A percentile compares a stretch with the other conserved stretches of the same genome.
Conservation (phyloP, 2,329 filamentous ascomycete genomes). For the Pestalotiopsis sp. region DNA sequence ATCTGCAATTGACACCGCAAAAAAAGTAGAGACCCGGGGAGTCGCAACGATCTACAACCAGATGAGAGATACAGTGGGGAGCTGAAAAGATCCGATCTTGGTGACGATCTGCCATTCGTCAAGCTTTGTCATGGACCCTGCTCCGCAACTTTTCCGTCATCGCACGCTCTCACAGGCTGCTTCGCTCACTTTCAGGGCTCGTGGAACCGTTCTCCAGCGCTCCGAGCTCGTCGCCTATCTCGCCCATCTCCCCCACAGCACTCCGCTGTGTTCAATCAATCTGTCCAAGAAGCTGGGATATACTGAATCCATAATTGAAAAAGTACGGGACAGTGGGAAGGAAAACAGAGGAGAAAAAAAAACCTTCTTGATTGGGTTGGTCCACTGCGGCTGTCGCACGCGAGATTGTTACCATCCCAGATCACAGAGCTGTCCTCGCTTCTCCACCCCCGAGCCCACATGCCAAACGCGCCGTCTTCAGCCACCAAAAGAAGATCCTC, state of each 20-base stretch:
- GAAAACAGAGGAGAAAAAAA: not conserved
- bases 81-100: slow-evolving; percentile 6
- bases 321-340: not conserved
- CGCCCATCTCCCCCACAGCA: not conserved
- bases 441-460: slow-evolving; percentile 1
- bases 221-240: not conserved
- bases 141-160: slow-evolving; percentile 8
- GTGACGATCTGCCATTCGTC: slow-evolving; percentile 2
- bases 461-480: slow-evolving; percentile 11
- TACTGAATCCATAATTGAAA: not conserved
- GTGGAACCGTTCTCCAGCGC: no score
- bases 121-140: not conserved
- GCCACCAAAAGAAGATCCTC: slow-evolving; percentile 12
- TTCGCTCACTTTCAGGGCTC: no score
- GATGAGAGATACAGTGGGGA: slow-evolving; percentile 9
- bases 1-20: not conserved
- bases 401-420: not conserved
- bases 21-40: not conserved
- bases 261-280: not conserved
- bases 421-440: not conserved
- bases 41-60: slow-evolving; percentile 5
- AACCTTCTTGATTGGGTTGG: slow-evolving; percentile 3
- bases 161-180: not conserved
- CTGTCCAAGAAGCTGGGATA: not conserved
- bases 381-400: not conserved